A percentile compares a stretch with the other conserved stretches of the same genome.
Conservation (phyloP, 1,139 yeast genomes). For the Pichia norvegensis region DNA sequence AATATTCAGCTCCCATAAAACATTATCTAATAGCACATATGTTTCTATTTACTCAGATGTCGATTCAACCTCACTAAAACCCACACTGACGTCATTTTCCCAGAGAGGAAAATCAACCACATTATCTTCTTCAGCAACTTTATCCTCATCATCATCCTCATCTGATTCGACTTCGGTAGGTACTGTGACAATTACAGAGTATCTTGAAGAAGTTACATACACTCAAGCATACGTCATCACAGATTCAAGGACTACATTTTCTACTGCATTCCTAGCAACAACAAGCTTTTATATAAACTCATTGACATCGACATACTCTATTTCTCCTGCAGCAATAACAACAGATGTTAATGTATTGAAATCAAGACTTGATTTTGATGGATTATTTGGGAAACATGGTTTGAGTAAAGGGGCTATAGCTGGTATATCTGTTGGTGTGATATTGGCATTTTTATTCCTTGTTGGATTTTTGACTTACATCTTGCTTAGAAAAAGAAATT, state of each 20-base stretch:
- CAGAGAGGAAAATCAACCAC: not conserved
- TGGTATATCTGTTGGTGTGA: slow-evolving; percentile 39
- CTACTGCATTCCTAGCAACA: slow-evolving; percentile 31
- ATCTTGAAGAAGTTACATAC: slow-evolving; percentile 22
- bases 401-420: slow-evolving; percentile 32
- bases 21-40: not conserved
- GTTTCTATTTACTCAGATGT: not conserved
- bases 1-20: not conserved
- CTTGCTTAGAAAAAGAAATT: slow-evolving; percentile 13
- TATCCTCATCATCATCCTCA: not conserved
- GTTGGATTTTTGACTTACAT: slow-evolving; percentile 20
- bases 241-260: slow-evolving; percentile 32
- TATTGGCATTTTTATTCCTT: slow-evolving; percentile 31
- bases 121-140: not conserved
- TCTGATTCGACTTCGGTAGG: not conserved
- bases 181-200: slow-evolving; percentile 14
- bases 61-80: not conserved
- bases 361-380: slow-evolving; percentile 8
- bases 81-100: not conserved
- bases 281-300: slow-evolving; percentile 19
- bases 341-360: slow-evolving; percentile 22
- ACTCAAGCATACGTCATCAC: slow-evolving; percentile 38
- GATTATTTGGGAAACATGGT: not conserved
- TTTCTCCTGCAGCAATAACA: slow-evolving; percentile 24
- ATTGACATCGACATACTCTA: slow-evolving; percentile 19